These are phyloP conservation scores for Thuja plicata DNA, from an alignment of 83 land plant species.

Conservation along the genomic window DNA sequence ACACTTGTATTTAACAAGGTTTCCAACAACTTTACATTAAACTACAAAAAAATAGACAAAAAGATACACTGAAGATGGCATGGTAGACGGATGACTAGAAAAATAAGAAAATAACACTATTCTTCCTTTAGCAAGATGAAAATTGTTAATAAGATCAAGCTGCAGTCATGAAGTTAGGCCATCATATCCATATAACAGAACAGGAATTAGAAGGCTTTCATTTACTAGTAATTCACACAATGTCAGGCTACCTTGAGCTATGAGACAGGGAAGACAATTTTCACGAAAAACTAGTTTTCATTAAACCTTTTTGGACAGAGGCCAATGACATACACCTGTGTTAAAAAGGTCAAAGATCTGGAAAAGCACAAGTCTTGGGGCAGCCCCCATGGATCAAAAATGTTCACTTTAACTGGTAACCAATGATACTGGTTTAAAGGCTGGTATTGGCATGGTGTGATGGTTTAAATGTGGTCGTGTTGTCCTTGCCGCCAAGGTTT, in stretches of 20 bases:
- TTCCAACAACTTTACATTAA: not conserved
- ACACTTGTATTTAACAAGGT: no score
- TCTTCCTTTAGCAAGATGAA: not conserved
- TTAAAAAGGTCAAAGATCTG: not conserved
- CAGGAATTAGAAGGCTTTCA: not conserved
- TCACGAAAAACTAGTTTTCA: not conserved
- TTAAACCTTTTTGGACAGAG: not conserved
- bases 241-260: not conserved
- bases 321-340: not conserved
- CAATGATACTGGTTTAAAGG: not conserved
- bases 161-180: not conserved
- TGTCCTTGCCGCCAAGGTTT: no score
- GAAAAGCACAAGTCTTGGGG: not conserved
- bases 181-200: not conserved
- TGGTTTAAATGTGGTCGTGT: no score
- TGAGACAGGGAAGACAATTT: not conserved
- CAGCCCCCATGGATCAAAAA: not conserved
- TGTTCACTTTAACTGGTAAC: not conserved
- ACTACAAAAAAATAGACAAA: not conserved
- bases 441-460: no score
- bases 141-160: not conserved
- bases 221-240: not conserved
- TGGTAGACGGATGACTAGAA: not conserved
- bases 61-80: not conserved
- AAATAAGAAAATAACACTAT: not conserved